phyloP scores from a whole-genome alignment of 805 yeast genomes.

The Wickerhamiella galacta region DNA sequence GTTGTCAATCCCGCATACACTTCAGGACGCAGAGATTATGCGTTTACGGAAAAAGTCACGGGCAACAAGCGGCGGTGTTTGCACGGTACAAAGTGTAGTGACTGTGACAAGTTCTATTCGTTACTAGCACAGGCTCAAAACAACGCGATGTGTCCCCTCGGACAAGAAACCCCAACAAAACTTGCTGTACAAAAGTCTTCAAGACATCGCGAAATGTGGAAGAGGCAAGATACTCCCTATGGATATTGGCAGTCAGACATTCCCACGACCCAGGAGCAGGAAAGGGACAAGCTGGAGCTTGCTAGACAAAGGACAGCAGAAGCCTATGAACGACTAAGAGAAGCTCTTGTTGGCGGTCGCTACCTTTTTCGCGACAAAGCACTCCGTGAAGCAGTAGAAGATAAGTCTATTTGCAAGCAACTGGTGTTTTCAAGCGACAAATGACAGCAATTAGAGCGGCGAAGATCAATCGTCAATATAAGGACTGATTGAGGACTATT shows the following conservation, averaged over 20 bases:
- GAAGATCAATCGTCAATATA: no score
- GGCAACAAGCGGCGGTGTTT: slow-evolving; percentile 22
- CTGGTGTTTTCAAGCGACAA: no score
- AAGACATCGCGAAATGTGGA: slow-evolving; percentile 19
- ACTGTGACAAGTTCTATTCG: slow-evolving; percentile 16
- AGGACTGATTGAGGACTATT: no score
- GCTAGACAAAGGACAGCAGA: slow-evolving; percentile 20
- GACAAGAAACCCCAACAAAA: no score
- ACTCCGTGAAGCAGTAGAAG: slow-evolving; percentile 5
- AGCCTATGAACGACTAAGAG: slow-evolving; percentile 9
- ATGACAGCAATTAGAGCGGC: no score
- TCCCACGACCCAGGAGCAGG: slow-evolving; percentile 37
- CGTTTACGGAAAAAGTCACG: slow-evolving; percentile 23
- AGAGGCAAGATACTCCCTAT: slow-evolving; percentile 33
- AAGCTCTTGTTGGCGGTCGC: slow-evolving; percentile 6
- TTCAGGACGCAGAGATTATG: slow-evolving; percentile 10
- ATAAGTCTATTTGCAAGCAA: no score
- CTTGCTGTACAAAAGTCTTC: no score
- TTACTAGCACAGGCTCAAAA: slow-evolving; percentile 1
- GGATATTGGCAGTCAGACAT: slow-evolving; percentile 46
- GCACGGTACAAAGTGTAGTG: slow-evolving; percentile 23
- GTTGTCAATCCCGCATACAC: slow-evolving; percentile 18
- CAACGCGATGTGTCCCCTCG: no score
- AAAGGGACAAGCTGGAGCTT: slow-evolving; percentile 24
- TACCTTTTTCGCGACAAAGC: slow-evolving; percentile 7